Base-by-base conservation (phyloP, 139 green algal genomes). In the Zygnema cylindricum region DNA sequence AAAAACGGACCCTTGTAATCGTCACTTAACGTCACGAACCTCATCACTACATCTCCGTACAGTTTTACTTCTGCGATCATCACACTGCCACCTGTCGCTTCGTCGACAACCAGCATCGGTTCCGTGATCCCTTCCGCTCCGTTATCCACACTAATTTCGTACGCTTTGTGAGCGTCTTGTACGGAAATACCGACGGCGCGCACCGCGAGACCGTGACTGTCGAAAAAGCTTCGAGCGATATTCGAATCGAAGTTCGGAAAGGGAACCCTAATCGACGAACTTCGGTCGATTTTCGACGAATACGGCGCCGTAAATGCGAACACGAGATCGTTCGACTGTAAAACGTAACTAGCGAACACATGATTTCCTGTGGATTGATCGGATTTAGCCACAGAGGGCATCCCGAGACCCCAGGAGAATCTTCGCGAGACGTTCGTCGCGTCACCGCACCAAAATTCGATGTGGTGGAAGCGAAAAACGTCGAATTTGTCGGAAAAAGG, bases 241-340 rank as follows among this genome's bases (percentile, higher is more conserved):
- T 89, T 42, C 23, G 33, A 32, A 1, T 90, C 49, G 81, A 91
- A 91, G 38, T 83, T 38, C 2, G 86, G 86, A 25, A 79, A n/a
- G 39, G 86, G 86, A 49, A 83, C 22, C 79, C 40, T 30, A 30
- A 23, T 33, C 0, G 32, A 23, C 36, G 3, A 42, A 21, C 0
- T 43, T 2, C 30, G 21, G 35, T 90, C 84, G 30, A 71, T 38
- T 16, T 86, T 38, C 21, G 16, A 32, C n/a, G 33, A 89, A 88
- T 98, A 98, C 0, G 97, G 97, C 1, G 97, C 96, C 32, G 97
- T 98, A 89, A 99, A 98, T 36, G 94, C 86, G 43, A 99, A 98
- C 1, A 96, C 91, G 7, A 99, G 93, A 39, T 99, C 96, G 69
- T 95, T 91, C 42, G 92, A 96, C 69, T 94, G 90, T 63, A 98